Evolutionary conservation across 495 filamentous ascomycete genomes (phyloP).

Genomic region (Aspergillus sparsus): DNA sequence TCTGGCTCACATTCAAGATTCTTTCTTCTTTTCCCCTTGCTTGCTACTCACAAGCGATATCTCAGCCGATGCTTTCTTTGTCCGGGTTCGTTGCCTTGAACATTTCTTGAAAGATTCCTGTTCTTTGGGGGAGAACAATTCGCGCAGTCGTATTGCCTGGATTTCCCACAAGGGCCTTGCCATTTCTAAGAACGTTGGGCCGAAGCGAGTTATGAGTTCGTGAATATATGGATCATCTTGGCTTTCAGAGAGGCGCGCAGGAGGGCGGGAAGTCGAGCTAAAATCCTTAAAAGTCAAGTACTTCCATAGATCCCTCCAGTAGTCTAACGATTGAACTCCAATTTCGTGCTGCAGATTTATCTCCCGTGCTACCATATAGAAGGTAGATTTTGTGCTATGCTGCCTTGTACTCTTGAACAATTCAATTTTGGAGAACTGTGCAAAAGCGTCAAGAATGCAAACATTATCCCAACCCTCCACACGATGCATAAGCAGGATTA

Average conservation of each 20-base stretch:
- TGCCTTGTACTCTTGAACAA: not conserved
- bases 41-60: no score
- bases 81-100: no score
- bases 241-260: not conserved
- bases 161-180: slow-evolving; percentile 1
- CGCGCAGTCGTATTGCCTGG: no score
- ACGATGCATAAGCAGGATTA: not conserved
- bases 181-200: not conserved
- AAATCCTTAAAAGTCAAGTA: slow-evolving; percentile 4
- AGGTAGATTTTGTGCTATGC: not conserved
- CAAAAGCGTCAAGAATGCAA: not conserved
- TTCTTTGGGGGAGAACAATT: no score
- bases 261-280: not conserved
- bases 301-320: slow-evolving; percentile 1
- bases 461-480: slow-evolving; percentile 4
- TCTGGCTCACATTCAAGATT: no score
- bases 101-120: no score
- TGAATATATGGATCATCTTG: not conserved
- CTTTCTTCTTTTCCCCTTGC: no score
- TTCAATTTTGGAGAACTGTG: not conserved
- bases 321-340: not conserved
- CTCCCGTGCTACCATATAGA: slow-evolving; percentile 1
- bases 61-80: no score
- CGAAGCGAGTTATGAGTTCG: not conserved
- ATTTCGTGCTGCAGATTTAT: not conserved